Evolutionary conservation across 1,284 basidiomycete genomes (phyloP).

Genomic region (Omphalotus olearius): DNA sequence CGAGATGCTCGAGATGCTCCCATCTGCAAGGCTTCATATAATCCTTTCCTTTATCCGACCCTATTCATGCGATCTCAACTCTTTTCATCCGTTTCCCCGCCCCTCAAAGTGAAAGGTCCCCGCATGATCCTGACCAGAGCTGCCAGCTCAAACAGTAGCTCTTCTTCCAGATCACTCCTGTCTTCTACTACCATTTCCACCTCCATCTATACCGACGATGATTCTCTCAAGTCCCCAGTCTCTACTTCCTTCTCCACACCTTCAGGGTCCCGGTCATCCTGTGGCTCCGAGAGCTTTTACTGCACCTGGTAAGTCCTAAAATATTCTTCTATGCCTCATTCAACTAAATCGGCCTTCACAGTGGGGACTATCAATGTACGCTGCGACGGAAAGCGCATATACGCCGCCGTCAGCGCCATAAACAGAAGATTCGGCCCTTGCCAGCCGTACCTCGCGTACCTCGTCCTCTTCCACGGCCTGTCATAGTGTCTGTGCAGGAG

Average conservation of each 20-base stretch:
- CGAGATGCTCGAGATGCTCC: too few relatives aligned
- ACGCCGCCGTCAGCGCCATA: slow-evolving; percentile 10
- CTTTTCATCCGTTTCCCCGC: too few relatives aligned
- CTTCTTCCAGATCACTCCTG: too few relatives aligned
- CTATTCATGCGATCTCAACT: too few relatives aligned
- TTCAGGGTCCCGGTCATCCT: not conserved
- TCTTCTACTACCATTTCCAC: too few relatives aligned
- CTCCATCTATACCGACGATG: too few relatives aligned
- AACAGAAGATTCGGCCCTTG: slow-evolving; percentile 13
- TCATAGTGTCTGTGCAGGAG: slow-evolving; percentile 12
- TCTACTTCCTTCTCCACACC: slow-evolving; percentile 15
- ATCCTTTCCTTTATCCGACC: too few relatives aligned
- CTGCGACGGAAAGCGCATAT: slow-evolving; percentile 15
- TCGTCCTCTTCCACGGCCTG: slow-evolving; percentile 5
- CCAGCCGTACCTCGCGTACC: slow-evolving; percentile 10
- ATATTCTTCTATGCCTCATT: not conserved
- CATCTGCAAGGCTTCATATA: too few relatives aligned
- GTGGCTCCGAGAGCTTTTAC: slow-evolving; percentile 1
- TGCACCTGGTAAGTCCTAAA: slow-evolving; percentile 11
- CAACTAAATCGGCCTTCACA: not conserved
- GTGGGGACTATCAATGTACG: slow-evolving; percentile 10
- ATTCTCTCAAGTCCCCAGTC: slow-evolving; percentile 17
- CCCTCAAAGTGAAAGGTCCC: too few relatives aligned
- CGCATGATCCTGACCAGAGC: too few relatives aligned
- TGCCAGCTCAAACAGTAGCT: too few relatives aligned